A percentile compares a stretch with the other conserved stretches of the same genome.
These are phyloP conservation scores for Cercospora beticola DNA, from an alignment of 2,329 filamentous ascomycete genomes.

Conservation along the genomic window DNA sequence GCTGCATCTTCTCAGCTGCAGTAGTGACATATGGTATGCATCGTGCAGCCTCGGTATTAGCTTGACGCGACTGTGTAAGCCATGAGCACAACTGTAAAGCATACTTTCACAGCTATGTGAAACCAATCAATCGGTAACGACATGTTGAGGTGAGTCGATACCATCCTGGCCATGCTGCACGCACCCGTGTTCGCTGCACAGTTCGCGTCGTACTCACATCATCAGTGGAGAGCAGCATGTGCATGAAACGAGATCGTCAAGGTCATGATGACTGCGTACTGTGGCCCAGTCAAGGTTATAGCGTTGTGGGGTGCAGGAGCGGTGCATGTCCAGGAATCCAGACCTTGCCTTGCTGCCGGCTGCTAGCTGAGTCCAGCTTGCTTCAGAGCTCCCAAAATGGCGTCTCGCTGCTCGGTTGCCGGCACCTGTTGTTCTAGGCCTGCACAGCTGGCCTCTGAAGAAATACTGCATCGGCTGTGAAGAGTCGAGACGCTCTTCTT, in stretches of 20 bases:
- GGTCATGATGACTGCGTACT: neutral
- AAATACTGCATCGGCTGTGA: neutral
- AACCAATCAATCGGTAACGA: neutral
- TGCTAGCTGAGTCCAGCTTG: neutral
- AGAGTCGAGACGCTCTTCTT: neutral
- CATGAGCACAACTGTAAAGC: neutral
- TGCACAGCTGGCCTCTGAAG: neutral
- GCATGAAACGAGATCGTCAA: neutral
- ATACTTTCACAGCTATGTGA: neutral
- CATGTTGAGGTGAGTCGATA: neutral
- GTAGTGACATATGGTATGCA: neutral
- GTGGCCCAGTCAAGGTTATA: neutral
- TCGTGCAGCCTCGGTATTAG: neutral
- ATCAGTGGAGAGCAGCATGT: neutral
- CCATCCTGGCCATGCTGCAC: neutral
- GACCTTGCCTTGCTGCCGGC: conserved; percentile 2
- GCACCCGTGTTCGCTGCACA: neutral
- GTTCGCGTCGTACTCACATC: neutral
- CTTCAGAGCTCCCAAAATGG: neutral
- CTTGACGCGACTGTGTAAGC: neutral
- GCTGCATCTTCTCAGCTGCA: neutral
- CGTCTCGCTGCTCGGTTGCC: neutral
- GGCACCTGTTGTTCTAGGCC: neutral
- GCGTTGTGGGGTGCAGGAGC: conserved; percentile 12
- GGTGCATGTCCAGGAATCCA: conserved; percentile 12